Evolutionary conservation across 768 basidiomycete genomes (phyloP), one percentile per base, ranked within the genome.

Genomic region (Lactarius sanguifluus): DNA sequence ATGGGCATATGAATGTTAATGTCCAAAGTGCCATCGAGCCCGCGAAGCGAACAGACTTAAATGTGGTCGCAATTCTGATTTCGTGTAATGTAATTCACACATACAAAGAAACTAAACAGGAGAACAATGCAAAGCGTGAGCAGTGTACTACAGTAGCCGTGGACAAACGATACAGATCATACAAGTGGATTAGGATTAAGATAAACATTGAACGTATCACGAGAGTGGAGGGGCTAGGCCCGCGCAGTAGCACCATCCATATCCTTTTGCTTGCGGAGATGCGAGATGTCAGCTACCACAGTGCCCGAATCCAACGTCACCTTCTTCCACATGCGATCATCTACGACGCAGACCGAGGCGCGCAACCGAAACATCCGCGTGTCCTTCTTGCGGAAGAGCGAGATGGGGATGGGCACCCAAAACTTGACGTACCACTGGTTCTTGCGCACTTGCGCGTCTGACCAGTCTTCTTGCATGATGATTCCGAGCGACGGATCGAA

Each of bases 391-490:
- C 65, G 54, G 43, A 69, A 71, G 45, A 71, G 68, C 10, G 60
- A 69, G 20, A 69, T 18, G n/a, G 70, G 70, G n/a, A 71, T 57
- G 7, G 70, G 68, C 28, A 71, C 70, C 64, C 68, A 69, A 57
- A 71, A 71, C 57, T 69, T 69, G 57, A 64, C 50, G 60, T 69
- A 69, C 68, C 68, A 71, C 40, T 71, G 70, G 16, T 59, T 59
- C 28, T 61, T 50, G 30, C 67, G 68, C 40, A 54, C 45, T 36
- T 45, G 50, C 40, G 61, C 60, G 61, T 69, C 61, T 9, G 59
- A 66, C 70, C 70, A 71, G 62, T 50, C 59, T 16, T 62, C 50
- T 47, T 69, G 64, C 55, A 69, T 65, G 61, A 71, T 45, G 65
- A 71, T 66, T 10, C 70, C 70, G 18, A 45, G 56, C 12, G 52